Conservation (phyloP, 192 early-diverging fungal species). For the Backusella liffmaniae region DNA sequence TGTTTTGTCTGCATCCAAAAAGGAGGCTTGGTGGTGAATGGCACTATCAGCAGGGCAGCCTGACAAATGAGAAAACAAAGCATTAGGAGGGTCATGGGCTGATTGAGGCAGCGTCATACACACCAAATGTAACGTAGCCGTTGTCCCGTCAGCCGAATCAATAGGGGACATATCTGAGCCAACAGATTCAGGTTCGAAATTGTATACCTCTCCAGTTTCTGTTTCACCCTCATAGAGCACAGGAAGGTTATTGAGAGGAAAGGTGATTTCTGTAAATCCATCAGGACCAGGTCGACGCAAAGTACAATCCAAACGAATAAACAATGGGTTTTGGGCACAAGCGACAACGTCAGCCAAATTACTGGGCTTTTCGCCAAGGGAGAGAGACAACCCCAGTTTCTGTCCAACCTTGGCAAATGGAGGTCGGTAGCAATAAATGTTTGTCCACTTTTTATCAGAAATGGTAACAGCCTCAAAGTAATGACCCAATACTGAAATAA, state of each 20-base stretch:
- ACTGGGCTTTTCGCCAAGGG: slow-evolving; percentile 35
- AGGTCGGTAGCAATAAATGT: slow-evolving; percentile 68
- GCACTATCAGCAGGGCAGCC: slow-evolving; percentile 12
- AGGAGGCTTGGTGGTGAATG: slow-evolving; percentile 21
- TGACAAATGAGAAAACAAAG: slow-evolving; percentile 16
- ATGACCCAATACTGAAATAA: slow-evolving; percentile 55
- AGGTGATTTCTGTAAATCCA: slow-evolving; percentile 42
- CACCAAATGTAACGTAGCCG: slow-evolving; percentile 62
- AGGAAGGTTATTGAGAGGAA: slow-evolving; percentile 62
- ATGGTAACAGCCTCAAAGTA: slow-evolving; percentile 58
- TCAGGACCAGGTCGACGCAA: slow-evolving; percentile 50
- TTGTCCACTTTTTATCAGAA: slow-evolving; percentile 34
- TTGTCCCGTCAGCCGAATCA: slow-evolving; percentile 65
- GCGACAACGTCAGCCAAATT: slow-evolving; percentile 47
- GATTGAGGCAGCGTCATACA: slow-evolving; percentile 61
- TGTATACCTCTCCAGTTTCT: slow-evolving; percentile 30
- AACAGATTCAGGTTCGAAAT: slow-evolving; percentile 61
- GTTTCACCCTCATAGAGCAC: slow-evolving; percentile 55
- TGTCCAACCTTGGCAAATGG: slow-evolving; percentile 33
- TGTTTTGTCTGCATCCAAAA: slow-evolving; percentile 36
- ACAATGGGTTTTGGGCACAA: slow-evolving; percentile 68
- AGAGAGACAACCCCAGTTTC: slow-evolving; percentile 29
- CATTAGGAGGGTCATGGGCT: slow-evolving; percentile 29
- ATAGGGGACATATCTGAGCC: slow-evolving; percentile 63
- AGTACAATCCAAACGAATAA: slow-evolving; percentile 65